Evolutionary conservation across 2,329 filamentous ascomycete species (phyloP).

Genomic region (Epichloe brachyelytri): DNA sequence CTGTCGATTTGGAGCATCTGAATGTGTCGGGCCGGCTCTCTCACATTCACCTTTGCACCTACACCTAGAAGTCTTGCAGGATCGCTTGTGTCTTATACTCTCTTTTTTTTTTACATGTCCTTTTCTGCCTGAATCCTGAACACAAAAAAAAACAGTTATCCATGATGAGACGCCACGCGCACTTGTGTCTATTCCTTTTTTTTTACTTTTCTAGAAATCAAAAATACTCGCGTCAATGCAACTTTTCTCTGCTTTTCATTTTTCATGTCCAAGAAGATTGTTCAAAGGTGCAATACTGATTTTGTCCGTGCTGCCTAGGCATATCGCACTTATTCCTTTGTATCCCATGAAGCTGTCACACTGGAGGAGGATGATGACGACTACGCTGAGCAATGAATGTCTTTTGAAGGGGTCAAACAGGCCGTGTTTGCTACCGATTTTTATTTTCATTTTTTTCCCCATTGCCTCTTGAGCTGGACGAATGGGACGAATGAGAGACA

Average conservation of each 20-base stretch:
- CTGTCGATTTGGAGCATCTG: not conserved
- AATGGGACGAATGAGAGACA: no score
- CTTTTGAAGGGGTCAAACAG: no score
- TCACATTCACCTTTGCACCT: conserved; percentile 5
- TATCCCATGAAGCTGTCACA: no score
- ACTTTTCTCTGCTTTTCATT: not conserved
- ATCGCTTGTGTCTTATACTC: not conserved
- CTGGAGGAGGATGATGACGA: no score
- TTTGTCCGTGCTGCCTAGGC: no score
- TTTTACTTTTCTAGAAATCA: not conserved
- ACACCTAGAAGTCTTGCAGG: not conserved
- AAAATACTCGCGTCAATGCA: not conserved
- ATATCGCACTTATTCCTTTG: no score
- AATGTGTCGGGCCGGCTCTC: conserved; percentile 11
- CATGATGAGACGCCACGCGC: conserved; percentile 8
- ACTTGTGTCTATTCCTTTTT: not conserved
- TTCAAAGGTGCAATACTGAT: no score
- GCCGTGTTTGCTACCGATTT: no score
- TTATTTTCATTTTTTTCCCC: no score
- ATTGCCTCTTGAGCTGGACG: no score
- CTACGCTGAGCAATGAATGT: no score
- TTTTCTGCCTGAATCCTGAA: not conserved
- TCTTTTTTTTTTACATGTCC: not conserved
- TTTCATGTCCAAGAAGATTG: no score
- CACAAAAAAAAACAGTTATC: not conserved